These are phyloP conservation scores for Lepidium aucheri DNA, from an alignment of 345 rosid genomes.

Conservation along the genomic window DNA sequence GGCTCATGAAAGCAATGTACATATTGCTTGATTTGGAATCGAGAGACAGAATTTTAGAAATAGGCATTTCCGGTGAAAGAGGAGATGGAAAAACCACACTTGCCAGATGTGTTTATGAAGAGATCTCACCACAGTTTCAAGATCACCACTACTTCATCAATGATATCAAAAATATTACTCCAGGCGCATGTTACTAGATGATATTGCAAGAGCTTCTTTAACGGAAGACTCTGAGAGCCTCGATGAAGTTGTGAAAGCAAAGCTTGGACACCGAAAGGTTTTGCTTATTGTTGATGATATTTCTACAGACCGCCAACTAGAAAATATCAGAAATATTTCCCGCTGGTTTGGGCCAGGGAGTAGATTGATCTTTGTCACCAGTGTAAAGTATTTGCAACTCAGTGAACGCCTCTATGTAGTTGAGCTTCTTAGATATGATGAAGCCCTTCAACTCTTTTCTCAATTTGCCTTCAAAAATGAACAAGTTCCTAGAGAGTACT, in stretches of 20 bases:
- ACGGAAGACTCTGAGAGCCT: too few species aligned
- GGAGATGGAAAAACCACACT: neutral
- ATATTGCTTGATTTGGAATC: neutral
- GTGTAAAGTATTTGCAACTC: too few species aligned
- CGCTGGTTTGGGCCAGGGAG: neutral
- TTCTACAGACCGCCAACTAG: neutral
- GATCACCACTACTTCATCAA: neutral
- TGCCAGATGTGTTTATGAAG: neutral
- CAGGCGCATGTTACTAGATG: neutral
- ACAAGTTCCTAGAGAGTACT: neutral
- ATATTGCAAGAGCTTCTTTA: neutral
- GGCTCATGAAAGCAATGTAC: neutral
- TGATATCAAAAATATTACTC: neutral
- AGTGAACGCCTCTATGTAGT: too few species aligned
- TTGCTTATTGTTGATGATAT: neutral
- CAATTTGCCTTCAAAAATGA: neutral
- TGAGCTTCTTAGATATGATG: too few species aligned
- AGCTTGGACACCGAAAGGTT: conserved; percentile 10
- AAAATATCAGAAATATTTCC: neutral
- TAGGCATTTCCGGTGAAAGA: neutral
- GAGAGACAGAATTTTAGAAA: neutral
- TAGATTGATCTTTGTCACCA: too few species aligned
- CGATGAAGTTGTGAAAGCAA: neutral
- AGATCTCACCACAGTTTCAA: conserved; percentile 4
- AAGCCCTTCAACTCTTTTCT: neutral